Conservation (phyloP, 805 yeast species). For the Ogataea salicorniae region DNA sequence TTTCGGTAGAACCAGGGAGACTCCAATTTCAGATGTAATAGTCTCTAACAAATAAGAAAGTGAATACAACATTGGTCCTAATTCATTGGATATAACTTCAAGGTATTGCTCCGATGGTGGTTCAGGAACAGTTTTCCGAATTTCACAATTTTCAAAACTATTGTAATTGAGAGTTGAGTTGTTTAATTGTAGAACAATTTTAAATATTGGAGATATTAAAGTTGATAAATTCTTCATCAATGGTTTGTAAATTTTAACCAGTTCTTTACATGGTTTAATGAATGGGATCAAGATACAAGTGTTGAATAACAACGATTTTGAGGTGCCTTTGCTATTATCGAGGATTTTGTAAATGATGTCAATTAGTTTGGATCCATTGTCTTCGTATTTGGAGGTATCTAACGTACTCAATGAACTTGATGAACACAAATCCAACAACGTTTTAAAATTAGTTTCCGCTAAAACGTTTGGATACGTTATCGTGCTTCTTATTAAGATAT, state of each 20-base stretch:
- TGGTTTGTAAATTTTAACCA: slow-evolving; percentile 17
- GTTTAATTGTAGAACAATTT: slow-evolving; percentile 14
- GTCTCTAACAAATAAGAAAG: slow-evolving; percentile 18
- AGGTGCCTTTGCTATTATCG: neutral
- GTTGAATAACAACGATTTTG: slow-evolving; percentile 16
- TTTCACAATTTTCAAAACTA: slow-evolving; percentile 15
- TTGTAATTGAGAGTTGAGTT: slow-evolving; percentile 9
- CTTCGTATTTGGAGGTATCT: slow-evolving; percentile 4
- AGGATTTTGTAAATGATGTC: slow-evolving; percentile 12
- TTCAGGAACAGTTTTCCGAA: slow-evolving; percentile 12
- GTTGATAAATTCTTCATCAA: slow-evolving; percentile 20
- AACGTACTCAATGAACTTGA: slow-evolving; percentile 14
- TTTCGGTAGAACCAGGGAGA: slow-evolving; percentile 14
- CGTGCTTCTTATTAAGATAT: slow-evolving; percentile 17
- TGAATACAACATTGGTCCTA: slow-evolving; percentile 25
- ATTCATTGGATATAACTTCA: slow-evolving; percentile 11
- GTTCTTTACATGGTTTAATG: slow-evolving; percentile 6
- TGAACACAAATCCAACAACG: slow-evolving; percentile 22
- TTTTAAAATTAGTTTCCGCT: slow-evolving; percentile 23
- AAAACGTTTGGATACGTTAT: slow-evolving; percentile 13
- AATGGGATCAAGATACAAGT: slow-evolving; percentile 25
- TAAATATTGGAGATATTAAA: slow-evolving; percentile 19
- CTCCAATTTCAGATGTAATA: slow-evolving; percentile 1
- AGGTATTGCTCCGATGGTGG: slow-evolving; percentile 17
- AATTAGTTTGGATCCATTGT: slow-evolving; percentile 13